Conservation (phyloP, 208 protist genomes). For the Sergeia podlipaevii region DNA sequence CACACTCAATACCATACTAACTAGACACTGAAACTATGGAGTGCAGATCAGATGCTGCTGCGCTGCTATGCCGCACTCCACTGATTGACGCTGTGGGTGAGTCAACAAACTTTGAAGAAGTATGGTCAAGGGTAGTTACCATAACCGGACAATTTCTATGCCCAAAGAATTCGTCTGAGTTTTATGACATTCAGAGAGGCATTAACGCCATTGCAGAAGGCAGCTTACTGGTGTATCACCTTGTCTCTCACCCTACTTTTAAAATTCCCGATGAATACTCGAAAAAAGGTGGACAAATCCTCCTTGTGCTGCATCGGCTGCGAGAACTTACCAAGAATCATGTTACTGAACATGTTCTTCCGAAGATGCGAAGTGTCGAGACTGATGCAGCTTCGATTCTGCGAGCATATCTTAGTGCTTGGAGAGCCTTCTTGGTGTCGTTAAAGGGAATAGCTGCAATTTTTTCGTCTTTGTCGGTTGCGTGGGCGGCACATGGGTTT, state of each 20-base stretch:
- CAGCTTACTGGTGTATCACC: conserved; percentile 46
- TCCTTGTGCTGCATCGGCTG: conserved; percentile 23
- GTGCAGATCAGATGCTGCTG: background rate
- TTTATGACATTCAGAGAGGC: too few relatives aligned
- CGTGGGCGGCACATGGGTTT: conserved; percentile 20
- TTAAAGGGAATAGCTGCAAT: conserved; percentile 43
- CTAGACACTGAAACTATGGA: too few relatives aligned
- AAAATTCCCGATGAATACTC: conserved; percentile 24
- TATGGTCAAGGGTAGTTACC: too few relatives aligned
- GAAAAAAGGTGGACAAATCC: conserved; percentile 22
- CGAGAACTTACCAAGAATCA: conserved; percentile 23
- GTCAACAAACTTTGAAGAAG: too few relatives aligned
- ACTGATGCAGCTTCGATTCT: background rate
- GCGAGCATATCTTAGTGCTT: conserved; percentile 1
- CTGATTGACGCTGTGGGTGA: background rate
- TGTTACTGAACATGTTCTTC: conserved; percentile 18
- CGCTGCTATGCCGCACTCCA: background rate
- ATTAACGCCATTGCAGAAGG: too few relatives aligned
- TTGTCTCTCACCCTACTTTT: conserved; percentile 36
- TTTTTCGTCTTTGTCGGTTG: conserved; percentile 32
- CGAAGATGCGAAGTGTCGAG: background rate
- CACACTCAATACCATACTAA: too few relatives aligned
- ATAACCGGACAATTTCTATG: too few relatives aligned
- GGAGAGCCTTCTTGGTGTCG: conserved; percentile 15
- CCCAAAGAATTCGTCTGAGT: too few relatives aligned